Evolutionary conservation across 352 stramenopile genomes (phyloP).

Genomic region (Aphanomyces euteiches): DNA sequence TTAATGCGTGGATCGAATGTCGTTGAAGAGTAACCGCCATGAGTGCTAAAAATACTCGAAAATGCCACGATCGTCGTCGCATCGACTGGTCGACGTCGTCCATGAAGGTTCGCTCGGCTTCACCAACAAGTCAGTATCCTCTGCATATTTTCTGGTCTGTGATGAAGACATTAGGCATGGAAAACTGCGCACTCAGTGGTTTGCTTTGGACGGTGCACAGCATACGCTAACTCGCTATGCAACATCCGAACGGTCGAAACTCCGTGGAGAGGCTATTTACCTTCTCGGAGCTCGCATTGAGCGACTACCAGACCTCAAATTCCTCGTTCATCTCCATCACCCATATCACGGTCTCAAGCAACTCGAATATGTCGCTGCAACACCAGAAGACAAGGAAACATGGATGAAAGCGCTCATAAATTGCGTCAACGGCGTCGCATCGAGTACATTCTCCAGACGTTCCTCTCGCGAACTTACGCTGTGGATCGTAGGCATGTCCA

Average conservation of each 20-base stretch:
- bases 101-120: constrained; percentile 1
- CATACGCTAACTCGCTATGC: constrained; percentile 52
- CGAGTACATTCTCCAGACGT: constrained; percentile 16
- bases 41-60: constrained; percentile 3
- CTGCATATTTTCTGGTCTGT: too few relatives aligned
- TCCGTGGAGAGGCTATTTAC: constrained; percentile 39
- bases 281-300: constrained; percentile 38
- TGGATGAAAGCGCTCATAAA: constrained; percentile 50
- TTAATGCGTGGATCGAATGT: too few relatives aligned
- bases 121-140: neutral
- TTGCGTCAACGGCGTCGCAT: constrained; percentile 47
- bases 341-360: constrained; percentile 1
- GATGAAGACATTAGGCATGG: neutral
- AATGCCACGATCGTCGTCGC: neutral
- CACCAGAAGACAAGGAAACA: constrained; percentile 40
- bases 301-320: constrained; percentile 34
- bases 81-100: constrained; percentile 2
- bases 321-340: constrained; percentile 18
- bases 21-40: neutral
- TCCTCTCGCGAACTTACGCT: neutral
- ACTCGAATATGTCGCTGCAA: constrained; percentile 29
- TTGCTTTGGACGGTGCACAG: constrained; percentile 48
- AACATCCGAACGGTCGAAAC: constrained; percentile 34
- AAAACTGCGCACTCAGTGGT: constrained; percentile 43
- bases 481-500: constrained; percentile 31